phyloP scores from a whole-genome alignment of 2,329 filamentous ascomycete genomes.

The Pestalotiopsis sp. region DNA sequence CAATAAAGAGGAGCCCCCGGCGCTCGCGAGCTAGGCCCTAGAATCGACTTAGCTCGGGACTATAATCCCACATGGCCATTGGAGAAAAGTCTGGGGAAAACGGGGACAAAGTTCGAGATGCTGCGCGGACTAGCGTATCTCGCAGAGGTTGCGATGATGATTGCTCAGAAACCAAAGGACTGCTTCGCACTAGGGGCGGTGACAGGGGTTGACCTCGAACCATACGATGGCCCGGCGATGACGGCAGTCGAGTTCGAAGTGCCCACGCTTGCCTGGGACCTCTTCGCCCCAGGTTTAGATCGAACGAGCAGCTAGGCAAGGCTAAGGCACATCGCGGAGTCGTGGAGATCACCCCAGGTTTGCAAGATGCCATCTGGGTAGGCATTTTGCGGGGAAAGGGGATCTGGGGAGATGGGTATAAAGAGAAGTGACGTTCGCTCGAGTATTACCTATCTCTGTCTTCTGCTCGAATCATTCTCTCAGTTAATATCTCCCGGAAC shows the following conservation, averaged over 20 bases:
- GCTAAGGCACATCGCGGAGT: background rate
- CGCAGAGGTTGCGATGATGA: background rate
- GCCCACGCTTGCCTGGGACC: background rate
- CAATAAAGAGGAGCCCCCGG: background rate
- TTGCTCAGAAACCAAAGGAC: background rate
- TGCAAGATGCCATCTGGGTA: background rate
- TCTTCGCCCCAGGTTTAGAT: background rate
- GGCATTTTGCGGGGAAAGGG: constrained; percentile 1
- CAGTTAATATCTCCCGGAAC: background rate
- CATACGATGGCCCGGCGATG: background rate
- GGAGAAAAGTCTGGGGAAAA: constrained; percentile 2
- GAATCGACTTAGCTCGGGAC: background rate
- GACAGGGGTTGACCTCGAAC: background rate
- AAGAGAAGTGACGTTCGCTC: background rate
- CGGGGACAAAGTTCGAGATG: background rate
- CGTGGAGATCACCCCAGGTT: background rate
- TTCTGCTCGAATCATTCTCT: background rate
- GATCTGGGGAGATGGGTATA: background rate
- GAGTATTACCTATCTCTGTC: background rate
- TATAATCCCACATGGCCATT: background rate
- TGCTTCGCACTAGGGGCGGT: background rate
- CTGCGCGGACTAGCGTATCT: background rate
- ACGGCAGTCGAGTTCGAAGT: background rate
- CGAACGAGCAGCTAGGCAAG: background rate
- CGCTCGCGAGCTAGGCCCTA: background rate